These are phyloP conservation scores for Quercus agrifolia DNA, from an alignment of 306 rosid genomes.

Conservation along the genomic window DNA sequence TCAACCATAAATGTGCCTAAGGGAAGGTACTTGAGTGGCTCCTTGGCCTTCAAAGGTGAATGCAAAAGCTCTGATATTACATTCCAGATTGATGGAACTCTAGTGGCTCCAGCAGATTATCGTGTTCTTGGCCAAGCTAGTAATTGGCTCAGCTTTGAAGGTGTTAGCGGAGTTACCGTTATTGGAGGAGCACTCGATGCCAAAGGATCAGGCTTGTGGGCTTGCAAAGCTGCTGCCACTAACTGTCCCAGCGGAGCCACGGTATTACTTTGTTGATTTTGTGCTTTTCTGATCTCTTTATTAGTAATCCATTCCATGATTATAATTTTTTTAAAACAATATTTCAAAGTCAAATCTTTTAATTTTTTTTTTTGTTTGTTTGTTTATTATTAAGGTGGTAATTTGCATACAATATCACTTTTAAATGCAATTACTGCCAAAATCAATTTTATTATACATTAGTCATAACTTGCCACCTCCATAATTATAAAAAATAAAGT, in stretches of 20 bases:
- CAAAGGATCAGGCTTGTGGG: constrained; percentile 22
- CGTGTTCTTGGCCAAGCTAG: background rate
- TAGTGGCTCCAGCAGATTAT: constrained; percentile 18
- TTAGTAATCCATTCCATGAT: too few relatives aligned
- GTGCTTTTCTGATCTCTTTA: too few relatives aligned
- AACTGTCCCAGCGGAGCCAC: constrained; percentile 20
- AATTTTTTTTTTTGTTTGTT: too few relatives aligned
- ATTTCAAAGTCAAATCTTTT: too few relatives aligned
- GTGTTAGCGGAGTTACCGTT: constrained; percentile 15
- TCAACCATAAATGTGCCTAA: constrained; percentile 31
- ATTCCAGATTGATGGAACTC: constrained; percentile 21
- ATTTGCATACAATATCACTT: too few relatives aligned
- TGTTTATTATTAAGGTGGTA: too few relatives aligned
- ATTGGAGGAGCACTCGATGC: constrained; percentile 22
- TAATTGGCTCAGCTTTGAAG: constrained; percentile 22
- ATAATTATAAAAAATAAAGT: too few relatives aligned
- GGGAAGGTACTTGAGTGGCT: constrained; percentile 31
- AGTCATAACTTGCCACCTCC: too few relatives aligned
- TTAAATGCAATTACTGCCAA: too few relatives aligned
- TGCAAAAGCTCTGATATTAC: constrained; percentile 17
- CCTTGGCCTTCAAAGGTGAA: constrained; percentile 15
- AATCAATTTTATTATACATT: too few relatives aligned
- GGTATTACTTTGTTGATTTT: background rate
- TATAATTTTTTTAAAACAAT: too few relatives aligned
- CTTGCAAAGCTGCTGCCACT: constrained; percentile 6